Conservation (phyloP, 2,329 filamentous ascomycete genomes). For the Pseudocercospora eumusae region DNA sequence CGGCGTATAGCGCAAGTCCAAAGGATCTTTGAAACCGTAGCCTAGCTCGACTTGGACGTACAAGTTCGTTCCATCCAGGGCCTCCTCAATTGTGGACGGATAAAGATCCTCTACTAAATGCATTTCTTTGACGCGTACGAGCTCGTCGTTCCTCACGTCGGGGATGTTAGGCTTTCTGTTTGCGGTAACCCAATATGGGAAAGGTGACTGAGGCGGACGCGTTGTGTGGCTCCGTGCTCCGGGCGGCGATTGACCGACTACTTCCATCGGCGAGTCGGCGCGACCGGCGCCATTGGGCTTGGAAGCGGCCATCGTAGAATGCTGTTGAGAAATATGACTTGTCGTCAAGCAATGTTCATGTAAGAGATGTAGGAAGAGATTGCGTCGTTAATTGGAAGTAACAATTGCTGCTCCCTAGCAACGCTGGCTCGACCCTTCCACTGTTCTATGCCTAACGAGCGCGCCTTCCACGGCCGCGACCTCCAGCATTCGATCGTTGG, state of each 20-base stretch:
- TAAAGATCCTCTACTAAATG: neutral
- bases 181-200: no score
- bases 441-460: slow-evolving; percentile 1
- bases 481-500: slow-evolving; percentile 28
- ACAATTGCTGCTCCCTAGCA: neutral
- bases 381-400: neutral
- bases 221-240: neutral
- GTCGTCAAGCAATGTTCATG: neutral
- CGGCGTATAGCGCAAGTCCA: neutral
- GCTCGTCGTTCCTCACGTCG: neutral
- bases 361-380: neutral
- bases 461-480: slow-evolving; percentile 8
- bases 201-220: neutral
- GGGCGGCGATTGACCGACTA: neutral
- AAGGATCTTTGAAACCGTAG: neutral
- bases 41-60: neutral
- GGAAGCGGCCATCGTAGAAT: neutral
- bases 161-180: neutral
- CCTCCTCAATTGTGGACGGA: neutral
- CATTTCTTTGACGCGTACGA: neutral
- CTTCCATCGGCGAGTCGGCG: neutral
- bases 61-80: neutral
- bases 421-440: neutral
- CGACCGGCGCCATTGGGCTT: neutral
- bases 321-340: neutral